Conservation (phyloP, 257 asterid genomes). For the Penstemon barbatus region DNA sequence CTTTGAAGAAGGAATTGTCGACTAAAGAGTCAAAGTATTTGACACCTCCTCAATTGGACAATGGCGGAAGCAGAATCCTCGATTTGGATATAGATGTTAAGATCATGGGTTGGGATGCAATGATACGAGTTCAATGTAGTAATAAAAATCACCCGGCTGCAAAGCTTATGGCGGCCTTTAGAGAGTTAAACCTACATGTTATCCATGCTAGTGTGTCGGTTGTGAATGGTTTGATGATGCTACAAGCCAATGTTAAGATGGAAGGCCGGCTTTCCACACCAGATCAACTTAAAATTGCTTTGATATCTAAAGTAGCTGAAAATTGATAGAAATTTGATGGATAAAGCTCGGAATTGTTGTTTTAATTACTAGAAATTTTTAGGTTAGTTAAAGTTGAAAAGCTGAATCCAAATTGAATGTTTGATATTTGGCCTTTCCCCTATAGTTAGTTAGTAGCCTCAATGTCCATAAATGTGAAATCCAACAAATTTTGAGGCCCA, state of each 20-base stretch:
- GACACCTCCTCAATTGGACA: constrained; percentile 20
- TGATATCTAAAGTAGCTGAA: constrained; percentile 54
- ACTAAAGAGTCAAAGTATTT: constrained; percentile 31
- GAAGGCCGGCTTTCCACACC: constrained; percentile 60
- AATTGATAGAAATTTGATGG: constrained; percentile 28
- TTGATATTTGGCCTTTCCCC: constrained; percentile 1
- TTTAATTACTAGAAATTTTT: not conserved
- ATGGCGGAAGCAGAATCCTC: constrained; percentile 1
- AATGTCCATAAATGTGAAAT: not conserved
- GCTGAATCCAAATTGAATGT: constrained; percentile 6
- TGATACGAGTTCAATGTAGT: constrained; percentile 67
- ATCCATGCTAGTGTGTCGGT: constrained; percentile 82
- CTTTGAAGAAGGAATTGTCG: constrained; percentile 51
- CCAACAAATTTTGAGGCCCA: constrained; percentile 11
- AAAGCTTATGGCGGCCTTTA: constrained; percentile 65
- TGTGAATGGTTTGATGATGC: constrained; percentile 80
- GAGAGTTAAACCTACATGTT: constrained; percentile 65
- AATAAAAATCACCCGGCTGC: constrained; percentile 89
- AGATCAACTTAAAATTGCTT: constrained; percentile 68
- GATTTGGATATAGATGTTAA: constrained; percentile 73
- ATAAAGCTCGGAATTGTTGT: not conserved
- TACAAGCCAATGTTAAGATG: constrained; percentile 79
- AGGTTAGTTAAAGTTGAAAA: not conserved
- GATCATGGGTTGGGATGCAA: constrained; percentile 74
- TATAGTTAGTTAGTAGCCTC: not conserved